Evolutionary conservation across 2,329 filamentous ascomycete species (phyloP), one percentile per base, ranked within the genome.

Genomic region (Diaporthe sp.): DNA sequence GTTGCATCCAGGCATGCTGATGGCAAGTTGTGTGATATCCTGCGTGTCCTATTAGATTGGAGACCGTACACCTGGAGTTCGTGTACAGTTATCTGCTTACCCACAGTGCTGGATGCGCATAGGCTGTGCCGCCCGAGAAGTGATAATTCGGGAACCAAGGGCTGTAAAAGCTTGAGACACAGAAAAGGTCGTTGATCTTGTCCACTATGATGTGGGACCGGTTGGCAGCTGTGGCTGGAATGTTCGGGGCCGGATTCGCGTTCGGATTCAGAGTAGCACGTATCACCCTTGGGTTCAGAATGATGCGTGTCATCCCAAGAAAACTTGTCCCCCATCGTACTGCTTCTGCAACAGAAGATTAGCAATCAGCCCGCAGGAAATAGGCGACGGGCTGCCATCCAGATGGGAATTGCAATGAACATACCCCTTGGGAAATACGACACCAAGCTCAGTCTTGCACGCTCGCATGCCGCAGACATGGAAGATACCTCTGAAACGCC

Each of bases 41-140:
- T 57, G 54, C 17, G 17, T n/a, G 8, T 33, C 28, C 6, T 15
- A 28, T 57, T 17, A 57, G 54, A 6, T 22, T 30, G 54, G 15
- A 10, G 15, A 19, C 4, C 28, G 22, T 33, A 10, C 6, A 22
- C n/a, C 15, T 19, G 28, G 28, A 22, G 28, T n/a, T 3, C 19
- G 2, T 22, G 7, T 33, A 19, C 5, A 1, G 25, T 4, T 13
- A 22, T 57, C 28, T 35, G 28, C 54, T 33, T 22, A 57, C 54
- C 15, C 1, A 1, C 13, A 57, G 25, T 17, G 4, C 54, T 22
- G 15, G 5, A 9, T 19, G 30, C 0, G 7, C 13, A 2, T 1
- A 22, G 54, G 8, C 13, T 3, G 7, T 33, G 28, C 54, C 54
- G 5, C 54, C 54, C 54, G 28, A 22, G 30, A 57, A 57, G 54